Base-by-base conservation (phyloP, 345 rosid species). In the Anastatica hierochuntica region DNA sequence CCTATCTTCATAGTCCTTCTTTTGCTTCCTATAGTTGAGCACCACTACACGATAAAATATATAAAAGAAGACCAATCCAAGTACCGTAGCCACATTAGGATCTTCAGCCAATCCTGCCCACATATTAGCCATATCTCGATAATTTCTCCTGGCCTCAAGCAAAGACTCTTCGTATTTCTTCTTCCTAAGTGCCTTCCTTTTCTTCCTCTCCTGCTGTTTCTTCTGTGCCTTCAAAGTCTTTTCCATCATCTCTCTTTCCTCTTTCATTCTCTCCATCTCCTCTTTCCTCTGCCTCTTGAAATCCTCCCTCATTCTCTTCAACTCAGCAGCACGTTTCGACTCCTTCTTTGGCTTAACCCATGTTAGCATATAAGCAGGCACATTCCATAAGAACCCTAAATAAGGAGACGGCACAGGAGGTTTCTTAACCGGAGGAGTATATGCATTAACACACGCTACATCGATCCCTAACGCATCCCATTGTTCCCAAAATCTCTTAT, bases 1-100 rank as follows among this genome's bases (percentile, higher is more conserved):
- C 75, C 97, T 77, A 19, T 85, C 97, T 41, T 85, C 95, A 43
- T 85, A 89, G 72, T 89, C 97, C 76, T 83, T 89, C 76, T 79
- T 80, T 70, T 85, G 97, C 73, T 61, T 85, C 68, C 76, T 75
- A 69, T 85, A 89, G 63, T 67, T 85, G 13, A 89, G 76, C 65
- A 89, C 95, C 59, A 85, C 95, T 0, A 85, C 83, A 55, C 62
- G 77, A 60, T 85, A 83, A 66, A 89, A 89, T 54, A 89, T 78
- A 54, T 72, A 77, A 49, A 89, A 89, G 66, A 85, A 85, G 57
- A 85, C 76, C 48, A 85, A 20, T 7, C 97, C 95, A 19, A 89
- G 76, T 10, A 46, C 70, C 0, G 88, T 83, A 24, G 85, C 74
- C 34, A 85, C 85, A 64, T 78, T 85, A 7, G 77, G 14, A 68